Percentiles rank a stretch among this genome's conserved stretches.
Evolutionary conservation across 228 moss, liverwort and hornwort species (phyloP).

Genomic region (Sphagnum magellanicum): DNA sequence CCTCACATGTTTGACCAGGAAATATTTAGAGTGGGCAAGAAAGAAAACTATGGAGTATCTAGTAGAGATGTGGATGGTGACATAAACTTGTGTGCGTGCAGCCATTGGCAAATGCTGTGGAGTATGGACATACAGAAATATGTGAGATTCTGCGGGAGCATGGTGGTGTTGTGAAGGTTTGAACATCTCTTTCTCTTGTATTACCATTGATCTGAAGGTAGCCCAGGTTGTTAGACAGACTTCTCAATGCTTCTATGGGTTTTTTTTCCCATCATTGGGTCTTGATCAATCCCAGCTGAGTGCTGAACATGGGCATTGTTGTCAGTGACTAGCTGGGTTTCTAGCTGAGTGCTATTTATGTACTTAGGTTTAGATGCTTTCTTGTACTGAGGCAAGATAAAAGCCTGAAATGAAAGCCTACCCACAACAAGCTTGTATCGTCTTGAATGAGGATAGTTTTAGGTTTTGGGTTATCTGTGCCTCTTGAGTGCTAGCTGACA

Average conservation of each 20-base stretch:
- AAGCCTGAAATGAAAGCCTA: too few species aligned
- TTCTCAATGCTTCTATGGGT: background rate
- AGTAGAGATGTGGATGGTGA: background rate
- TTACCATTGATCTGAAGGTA: background rate
- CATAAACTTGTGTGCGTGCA: conserved; percentile 11
- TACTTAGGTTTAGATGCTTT: background rate
- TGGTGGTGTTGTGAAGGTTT: conserved; percentile 48
- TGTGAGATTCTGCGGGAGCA: conserved; percentile 27
- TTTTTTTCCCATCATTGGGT: background rate
- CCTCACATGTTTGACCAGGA: background rate
- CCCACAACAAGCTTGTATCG: too few species aligned
- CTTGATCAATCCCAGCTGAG: background rate
- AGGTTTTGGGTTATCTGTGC: too few species aligned
- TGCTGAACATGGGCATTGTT: background rate
- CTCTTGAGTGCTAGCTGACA: too few species aligned
- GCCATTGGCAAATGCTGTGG: conserved; percentile 59
- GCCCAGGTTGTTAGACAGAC: too few species aligned
- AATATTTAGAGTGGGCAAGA: too few species aligned
- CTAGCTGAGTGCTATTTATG: background rate
- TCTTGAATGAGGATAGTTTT: too few species aligned
- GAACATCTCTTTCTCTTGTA: background rate
- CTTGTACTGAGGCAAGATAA: too few species aligned
- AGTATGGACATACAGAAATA: conserved; percentile 33
- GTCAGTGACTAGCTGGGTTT: background rate
- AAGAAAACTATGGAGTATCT: background rate